These are phyloP conservation scores for Pinus taeda DNA, from an alignment of 75 land plant genomes.

Conservation along the genomic window DNA sequence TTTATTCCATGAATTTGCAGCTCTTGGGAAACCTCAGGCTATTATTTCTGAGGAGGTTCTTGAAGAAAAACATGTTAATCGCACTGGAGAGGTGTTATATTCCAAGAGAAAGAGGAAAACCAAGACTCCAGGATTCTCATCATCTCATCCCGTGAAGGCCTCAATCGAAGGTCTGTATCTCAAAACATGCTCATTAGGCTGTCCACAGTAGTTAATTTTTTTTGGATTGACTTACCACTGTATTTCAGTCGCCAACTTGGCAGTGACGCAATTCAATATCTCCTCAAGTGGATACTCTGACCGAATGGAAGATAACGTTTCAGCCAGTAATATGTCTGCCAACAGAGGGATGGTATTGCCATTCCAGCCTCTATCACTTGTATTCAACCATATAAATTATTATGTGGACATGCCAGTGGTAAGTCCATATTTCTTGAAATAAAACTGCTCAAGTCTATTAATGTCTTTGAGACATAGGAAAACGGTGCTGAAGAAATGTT, in stretches of 20 bases:
- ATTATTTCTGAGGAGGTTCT: constrained; percentile 63
- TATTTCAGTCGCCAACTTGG: constrained; percentile 11
- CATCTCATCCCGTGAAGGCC: constrained; percentile 6
- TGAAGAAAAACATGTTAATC: constrained; percentile 37
- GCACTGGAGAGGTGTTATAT: constrained; percentile 24
- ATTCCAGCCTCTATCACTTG: constrained; percentile 71
- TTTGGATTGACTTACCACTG: background rate
- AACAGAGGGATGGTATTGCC: constrained; percentile 81
- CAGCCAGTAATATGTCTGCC: constrained; percentile 11
- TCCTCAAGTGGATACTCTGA: constrained; percentile 18
- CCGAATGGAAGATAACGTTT: constrained; percentile 5
- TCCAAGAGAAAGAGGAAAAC: constrained; percentile 8
- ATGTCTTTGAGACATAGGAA: too few species aligned
- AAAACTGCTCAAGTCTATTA: too few species aligned
- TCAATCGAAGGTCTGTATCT: constrained; percentile 3
- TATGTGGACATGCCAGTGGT: constrained; percentile 81
- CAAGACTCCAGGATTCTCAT: background rate
- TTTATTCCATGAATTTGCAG: constrained; percentile 43
- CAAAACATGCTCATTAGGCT: background rate
- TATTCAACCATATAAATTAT: constrained; percentile 77
- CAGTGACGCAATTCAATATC: constrained; percentile 9
- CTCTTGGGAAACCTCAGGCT: constrained; percentile 68
- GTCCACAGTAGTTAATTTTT: background rate
- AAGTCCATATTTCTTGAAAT: constrained; percentile 12
- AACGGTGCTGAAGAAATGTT: too few species aligned